A percentile compares a stretch with the other conserved stretches of the same genome.
These are phyloP conservation scores for Backusella luteola DNA, from an alignment of 192 early-diverging fungal genomes.

Conservation along the genomic window DNA sequence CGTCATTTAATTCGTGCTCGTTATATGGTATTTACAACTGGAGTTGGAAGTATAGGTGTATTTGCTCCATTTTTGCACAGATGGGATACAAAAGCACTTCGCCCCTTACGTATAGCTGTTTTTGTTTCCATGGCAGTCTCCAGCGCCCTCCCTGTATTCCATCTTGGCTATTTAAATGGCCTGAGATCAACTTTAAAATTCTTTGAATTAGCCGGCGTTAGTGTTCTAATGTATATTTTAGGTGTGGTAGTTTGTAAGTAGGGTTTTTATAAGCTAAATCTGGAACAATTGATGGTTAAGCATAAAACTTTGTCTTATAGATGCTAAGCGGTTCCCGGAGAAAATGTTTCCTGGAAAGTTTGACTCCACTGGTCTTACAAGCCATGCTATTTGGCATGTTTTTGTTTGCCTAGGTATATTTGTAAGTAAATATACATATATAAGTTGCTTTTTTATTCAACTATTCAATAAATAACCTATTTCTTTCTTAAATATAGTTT, in stretches of 20 bases:
- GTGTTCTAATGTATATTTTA: slow-evolving; percentile 48
- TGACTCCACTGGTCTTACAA: slow-evolving; percentile 54
- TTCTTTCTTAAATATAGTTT: slow-evolving; percentile 25
- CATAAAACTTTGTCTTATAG: slow-evolving; percentile 4
- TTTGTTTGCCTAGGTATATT: slow-evolving; percentile 64
- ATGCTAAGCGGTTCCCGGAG: slow-evolving; percentile 63
- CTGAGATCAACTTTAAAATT: slow-evolving; percentile 41
- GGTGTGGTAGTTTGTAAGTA: slow-evolving; percentile 55
- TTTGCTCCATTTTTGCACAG: slow-evolving; percentile 51
- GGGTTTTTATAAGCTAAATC: neutral
- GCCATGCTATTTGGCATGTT: slow-evolving; percentile 64
- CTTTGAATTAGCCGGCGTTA: slow-evolving; percentile 45
- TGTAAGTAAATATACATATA: slow-evolving; percentile 16
- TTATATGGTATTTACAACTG: slow-evolving; percentile 50
- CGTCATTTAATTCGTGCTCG: slow-evolving; percentile 29
- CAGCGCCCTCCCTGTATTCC: slow-evolving; percentile 48
- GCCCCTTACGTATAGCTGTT: slow-evolving; percentile 52
- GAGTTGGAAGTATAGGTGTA: slow-evolving; percentile 47
- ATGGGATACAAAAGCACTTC: slow-evolving; percentile 50
- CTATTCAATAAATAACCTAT: neutral
- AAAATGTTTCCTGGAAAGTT: slow-evolving; percentile 58
- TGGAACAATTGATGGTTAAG: neutral
- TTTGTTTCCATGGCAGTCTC: slow-evolving; percentile 53
- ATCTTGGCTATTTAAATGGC: slow-evolving; percentile 47
- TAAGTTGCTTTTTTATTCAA: neutral